Base-by-base conservation (phyloP, 805 yeast species). In the Yarrowia keelungensis region DNA sequence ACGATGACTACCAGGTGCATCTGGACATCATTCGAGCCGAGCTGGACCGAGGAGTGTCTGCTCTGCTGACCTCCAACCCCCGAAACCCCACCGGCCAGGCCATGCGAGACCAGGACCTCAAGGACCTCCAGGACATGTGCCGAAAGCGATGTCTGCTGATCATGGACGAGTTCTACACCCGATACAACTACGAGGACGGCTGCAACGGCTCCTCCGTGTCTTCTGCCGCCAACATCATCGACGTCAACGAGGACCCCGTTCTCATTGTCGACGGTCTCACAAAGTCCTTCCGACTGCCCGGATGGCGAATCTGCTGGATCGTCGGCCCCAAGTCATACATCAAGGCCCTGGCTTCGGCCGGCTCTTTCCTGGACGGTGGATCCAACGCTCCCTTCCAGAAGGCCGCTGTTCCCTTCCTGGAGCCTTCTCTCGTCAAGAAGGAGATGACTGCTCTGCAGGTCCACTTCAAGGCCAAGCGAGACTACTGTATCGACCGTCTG, bases 221-320 rank as follows among this genome's bases (percentile, higher is more conserved):
- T 7, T 82, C 87, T 5, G 86, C 88, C 2, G 81, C 81, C 70
- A 82, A 77, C 70, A 82, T 86, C 39, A 79, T 83, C 38, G 88
- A 86, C 71, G 89, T 86, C 22, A 82, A 86, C 72, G 77, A 76
- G 67, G 89, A 86, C 73, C 89, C 88, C 0, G 89, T 86, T 8
- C 79, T 86, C 71, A 84, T 86, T 69, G 79, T 86, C 70, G 87
- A 86, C 75, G 89, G 89, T 0, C 78, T 86, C 53, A 86, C 89
- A 62, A 86, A 86, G 75, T 85, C 86, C 3, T 86, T 86, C 78
- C 79, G 89, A 70, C 79, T 86, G 59, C 89, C 89, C 4, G 89
- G 89, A 1, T 86, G 88, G 88, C 80, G 89, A 76, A 83, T 84
- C 12, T 85, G 88, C 72, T 86, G 89, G 89, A 80, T 86, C 67